Base-by-base conservation (phyloP, 1,139 yeast species). In the Geotrichum fermentans region DNA sequence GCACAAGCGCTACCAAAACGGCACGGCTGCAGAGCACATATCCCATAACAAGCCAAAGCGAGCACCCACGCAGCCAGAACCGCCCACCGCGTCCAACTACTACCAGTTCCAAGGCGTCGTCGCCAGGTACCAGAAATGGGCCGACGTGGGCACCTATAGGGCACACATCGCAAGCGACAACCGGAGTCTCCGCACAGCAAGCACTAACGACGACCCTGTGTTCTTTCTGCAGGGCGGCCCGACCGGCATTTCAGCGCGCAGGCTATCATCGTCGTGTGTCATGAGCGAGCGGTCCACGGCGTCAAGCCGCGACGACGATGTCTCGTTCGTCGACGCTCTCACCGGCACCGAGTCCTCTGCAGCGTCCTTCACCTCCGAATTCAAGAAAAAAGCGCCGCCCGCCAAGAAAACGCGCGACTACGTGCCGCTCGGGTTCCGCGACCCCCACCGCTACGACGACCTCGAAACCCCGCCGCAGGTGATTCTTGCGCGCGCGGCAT, bases 381-480 rank as follows among this genome's bases (percentile, higher is more conserved):
- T 39, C 22, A 38, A 26, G 28, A 28, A 22, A 4, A n/a, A 4
- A 3, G 21, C 16, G 17, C 46, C 33, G n/a, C 46, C 46, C 11
- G 18, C 35, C 11, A 29, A 32, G 20, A 22, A 16, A 10, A 8
- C 34, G 13, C 17, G 34, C 24, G 14, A 4, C 16, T 24, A 38
- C 22, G 18, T 11, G 1, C 48, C 43, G 17, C 5, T 8, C 7
- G 48, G 48, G 6, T 45, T 45, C 38, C 39, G 48, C 6, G 48
- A 45, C 43, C 48, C 48, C 14, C 32, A 45, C 40, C 39, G 48
- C 33, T 45, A 39, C 34, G 40, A 45, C 22, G 35, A 39, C 29
- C n/a, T 32, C 14, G n/a, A 17, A 10, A 40, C 40, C 6, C 47
- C 42, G n/a, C 28, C 38, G 17, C 24, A 18, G 11, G 43, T 45